A percentile compares a stretch with the other conserved stretches of the same genome.
Evolutionary conservation across 495 filamentous ascomycete genomes (phyloP).

Genomic region (Podospora pseudopauciseta): DNA sequence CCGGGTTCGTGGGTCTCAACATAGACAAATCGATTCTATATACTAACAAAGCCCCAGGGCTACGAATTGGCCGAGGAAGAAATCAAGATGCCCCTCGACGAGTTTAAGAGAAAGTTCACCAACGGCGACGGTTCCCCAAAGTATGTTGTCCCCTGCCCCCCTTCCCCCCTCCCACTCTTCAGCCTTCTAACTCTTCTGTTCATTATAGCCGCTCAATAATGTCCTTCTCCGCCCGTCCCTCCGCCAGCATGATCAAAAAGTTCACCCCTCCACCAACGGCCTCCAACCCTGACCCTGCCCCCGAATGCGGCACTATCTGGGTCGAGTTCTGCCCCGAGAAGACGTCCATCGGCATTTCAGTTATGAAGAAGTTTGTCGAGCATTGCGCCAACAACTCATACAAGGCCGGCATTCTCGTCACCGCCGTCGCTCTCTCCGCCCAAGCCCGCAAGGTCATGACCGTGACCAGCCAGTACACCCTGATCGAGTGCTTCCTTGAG

Average conservation of each 20-base stretch:
- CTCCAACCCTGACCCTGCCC: conserved; percentile 58
- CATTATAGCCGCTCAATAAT: conserved; percentile 68
- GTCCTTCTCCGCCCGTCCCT: conserved; percentile 80
- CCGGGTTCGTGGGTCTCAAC: conserved; percentile 51
- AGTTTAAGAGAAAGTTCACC: conserved; percentile 66
- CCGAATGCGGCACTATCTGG: conserved; percentile 83
- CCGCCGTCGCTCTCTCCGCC: conserved; percentile 72
- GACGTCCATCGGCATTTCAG: conserved; percentile 75
- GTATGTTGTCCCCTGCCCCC: conserved; percentile 46
- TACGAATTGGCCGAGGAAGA: conserved; percentile 91
- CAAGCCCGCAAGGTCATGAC: conserved; percentile 82
- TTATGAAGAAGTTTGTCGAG: conserved; percentile 84
- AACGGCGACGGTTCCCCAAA: conserved; percentile 66
- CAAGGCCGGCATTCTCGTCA: conserved; percentile 85
- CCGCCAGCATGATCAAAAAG: conserved; percentile 75
- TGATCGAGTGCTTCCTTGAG: conserved; percentile 92
- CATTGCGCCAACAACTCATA: conserved; percentile 71
- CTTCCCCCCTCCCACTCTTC: conserved; percentile 8
- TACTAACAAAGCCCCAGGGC: conserved; percentile 52
- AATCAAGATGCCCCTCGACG: conserved; percentile 71
- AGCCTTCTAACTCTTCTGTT: conserved; percentile 1
- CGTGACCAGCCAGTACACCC: conserved; percentile 60
- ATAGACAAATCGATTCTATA: not conserved
- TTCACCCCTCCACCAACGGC: conserved; percentile 66
- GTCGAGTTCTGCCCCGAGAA: conserved; percentile 81